Evolutionary conservation across 495 filamentous ascomycete genomes (phyloP), one percentile per base, ranked within the genome.

Genomic region (Podospora tetraspora): DNA sequence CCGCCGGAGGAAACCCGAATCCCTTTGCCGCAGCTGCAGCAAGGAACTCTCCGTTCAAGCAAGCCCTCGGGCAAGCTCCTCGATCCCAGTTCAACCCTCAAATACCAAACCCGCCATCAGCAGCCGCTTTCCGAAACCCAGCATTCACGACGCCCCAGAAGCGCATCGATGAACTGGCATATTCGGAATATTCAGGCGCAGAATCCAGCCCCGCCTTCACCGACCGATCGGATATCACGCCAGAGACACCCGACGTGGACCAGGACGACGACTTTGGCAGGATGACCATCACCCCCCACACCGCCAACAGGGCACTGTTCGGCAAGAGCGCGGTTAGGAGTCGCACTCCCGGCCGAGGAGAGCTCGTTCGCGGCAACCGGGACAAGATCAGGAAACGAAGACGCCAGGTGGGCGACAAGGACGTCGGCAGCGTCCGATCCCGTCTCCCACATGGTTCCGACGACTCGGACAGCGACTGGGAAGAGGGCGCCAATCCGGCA

Each of bases 121-220:
- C 80, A 0, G 77, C 82, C 3, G 75, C 81, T 19, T 93, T 91
- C 70, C 86, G 85, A 63, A 90, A 89, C 73, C 82, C 87, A 3
- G 86, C 88, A 11, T 96, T 95, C 73, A 92, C 85, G 29, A 96
- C 91, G 8, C 93, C 92, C 3, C 90, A 91, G 57, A 94, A 90
- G 72, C 82, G 83, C 1, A 75, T 84, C 66, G 88, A 92, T 16
- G 76, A 87, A 23, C 89, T 91, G 63, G 72, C 77, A 6, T 87
- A 90, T 70, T 91, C 92, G 10, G 82, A 84, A 30, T 79, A 80
- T 30, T 94, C 92, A 3, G 89, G 90, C 59, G 87, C 89, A n/a
- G 94, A 97, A 73, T 90, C 91, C 0, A 93, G 92, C 9, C 92
- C 94, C 3, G 85, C 86, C 56, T 82, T 83, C 72, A 82, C 79